Evolutionary conservation across 2,329 filamentous ascomycete species (phyloP).

Genomic region (Lasiodiplodia citricola): DNA sequence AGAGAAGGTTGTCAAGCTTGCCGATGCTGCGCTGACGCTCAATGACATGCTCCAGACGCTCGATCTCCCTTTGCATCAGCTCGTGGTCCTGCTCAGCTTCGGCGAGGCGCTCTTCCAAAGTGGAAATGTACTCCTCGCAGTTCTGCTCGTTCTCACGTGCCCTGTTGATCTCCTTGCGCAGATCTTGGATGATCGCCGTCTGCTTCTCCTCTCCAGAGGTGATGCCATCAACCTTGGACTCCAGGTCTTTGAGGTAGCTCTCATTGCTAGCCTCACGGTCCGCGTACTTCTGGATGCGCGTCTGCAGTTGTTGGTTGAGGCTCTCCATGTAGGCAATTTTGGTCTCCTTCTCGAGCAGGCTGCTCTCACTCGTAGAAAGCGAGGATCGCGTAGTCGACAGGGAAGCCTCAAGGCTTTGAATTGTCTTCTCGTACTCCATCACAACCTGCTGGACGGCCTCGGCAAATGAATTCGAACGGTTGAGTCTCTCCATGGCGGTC

Average conservation of each 20-base stretch:
- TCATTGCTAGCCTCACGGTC: constrained; percentile 93
- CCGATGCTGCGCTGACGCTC: constrained; percentile 94
- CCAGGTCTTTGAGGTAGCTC: constrained; percentile 88
- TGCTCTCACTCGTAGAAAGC: constrained; percentile 83
- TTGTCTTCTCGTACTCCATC: constrained; percentile 97
- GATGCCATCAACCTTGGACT: constrained; percentile 87
- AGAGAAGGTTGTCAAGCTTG: constrained; percentile 88
- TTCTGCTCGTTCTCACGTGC: constrained; percentile 88
- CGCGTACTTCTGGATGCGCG: constrained; percentile 87
- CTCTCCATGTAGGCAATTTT: constrained; percentile 93
- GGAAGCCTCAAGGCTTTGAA: constrained; percentile 89
- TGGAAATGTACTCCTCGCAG: constrained; percentile 96
- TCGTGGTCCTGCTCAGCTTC: constrained; percentile 96
- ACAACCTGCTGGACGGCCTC: constrained; percentile 96
- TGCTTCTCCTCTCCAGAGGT: constrained; percentile 93
- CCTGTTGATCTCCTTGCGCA: constrained; percentile 89
- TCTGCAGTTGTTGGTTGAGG: constrained; percentile 85
- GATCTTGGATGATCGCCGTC: constrained; percentile 78
- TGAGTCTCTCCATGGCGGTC: constrained; percentile 82
- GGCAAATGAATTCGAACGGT: constrained; percentile 94
- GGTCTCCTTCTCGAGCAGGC: constrained; percentile 87
- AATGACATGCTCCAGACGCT: constrained; percentile 90
- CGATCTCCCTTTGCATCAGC: constrained; percentile 95
- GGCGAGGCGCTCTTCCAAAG: constrained; percentile 89
- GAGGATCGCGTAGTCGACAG: constrained; percentile 86